phyloP scores from a whole-genome alignment of 164 flowering plant species.

The Echeveria elegans region DNA sequence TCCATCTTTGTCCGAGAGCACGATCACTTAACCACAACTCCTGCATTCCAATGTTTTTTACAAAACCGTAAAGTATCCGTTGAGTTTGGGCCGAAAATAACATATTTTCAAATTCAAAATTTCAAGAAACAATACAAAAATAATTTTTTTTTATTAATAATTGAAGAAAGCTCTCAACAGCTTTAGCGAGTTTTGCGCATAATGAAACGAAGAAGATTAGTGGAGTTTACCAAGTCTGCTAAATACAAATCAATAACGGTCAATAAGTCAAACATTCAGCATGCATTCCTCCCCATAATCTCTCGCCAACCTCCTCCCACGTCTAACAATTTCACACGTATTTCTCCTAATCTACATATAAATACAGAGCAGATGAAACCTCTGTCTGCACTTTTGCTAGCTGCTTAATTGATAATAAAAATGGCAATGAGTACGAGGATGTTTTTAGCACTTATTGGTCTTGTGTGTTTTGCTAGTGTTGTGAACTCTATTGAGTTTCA shows the following conservation, averaged over 20 bases:
- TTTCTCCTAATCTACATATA: background rate
- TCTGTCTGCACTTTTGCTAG: background rate
- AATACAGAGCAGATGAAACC: background rate
- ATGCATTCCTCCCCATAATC: background rate
- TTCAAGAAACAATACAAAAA: too few relatives aligned
- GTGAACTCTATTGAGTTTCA: constrained; percentile 23
- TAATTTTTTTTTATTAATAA: too few relatives aligned
- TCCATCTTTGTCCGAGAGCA: too few relatives aligned
- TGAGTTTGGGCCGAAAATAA: too few relatives aligned
- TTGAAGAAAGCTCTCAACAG: too few relatives aligned
- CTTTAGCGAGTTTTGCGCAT: too few relatives aligned
- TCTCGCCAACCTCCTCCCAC: background rate
- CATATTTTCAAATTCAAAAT: too few relatives aligned
- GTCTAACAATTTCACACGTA: background rate
- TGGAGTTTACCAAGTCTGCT: background rate
- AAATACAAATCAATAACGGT: background rate
- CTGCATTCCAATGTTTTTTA: too few relatives aligned
- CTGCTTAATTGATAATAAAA: too few relatives aligned
- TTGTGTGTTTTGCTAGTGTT: background rate
- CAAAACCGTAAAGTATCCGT: too few relatives aligned
- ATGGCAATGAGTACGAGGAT: background rate
- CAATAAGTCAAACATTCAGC: background rate
- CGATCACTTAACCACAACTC: too few relatives aligned
- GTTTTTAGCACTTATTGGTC: background rate
- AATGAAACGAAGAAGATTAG: background rate